Percentiles rank a stretch among this genome's conserved stretches.
phyloP scores from a whole-genome alignment of 2,329 filamentous ascomycete genomes.

The Escovopsis sp. region DNA sequence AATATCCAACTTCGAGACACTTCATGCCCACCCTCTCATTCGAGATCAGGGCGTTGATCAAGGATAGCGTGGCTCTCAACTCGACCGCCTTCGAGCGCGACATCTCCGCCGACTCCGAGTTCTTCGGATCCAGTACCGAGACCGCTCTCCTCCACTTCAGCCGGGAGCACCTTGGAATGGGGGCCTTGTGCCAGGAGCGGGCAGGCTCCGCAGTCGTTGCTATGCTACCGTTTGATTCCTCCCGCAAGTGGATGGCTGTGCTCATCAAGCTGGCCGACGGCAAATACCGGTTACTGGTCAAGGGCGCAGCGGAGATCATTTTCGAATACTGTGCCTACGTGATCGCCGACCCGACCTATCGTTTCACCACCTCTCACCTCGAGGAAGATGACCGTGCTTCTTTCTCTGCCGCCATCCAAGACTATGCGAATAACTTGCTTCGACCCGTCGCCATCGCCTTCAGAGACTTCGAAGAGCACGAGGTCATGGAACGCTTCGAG shows the following conservation, averaged over 20 bases:
- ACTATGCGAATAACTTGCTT: constrained; percentile 53
- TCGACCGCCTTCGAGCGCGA: constrained; percentile 41
- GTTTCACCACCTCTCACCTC: constrained; percentile 14
- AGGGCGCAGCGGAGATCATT: constrained; percentile 43
- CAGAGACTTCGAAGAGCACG: constrained; percentile 56
- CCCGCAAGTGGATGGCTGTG: constrained; percentile 41
- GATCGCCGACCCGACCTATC: constrained; percentile 29
- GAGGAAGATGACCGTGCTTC: constrained; percentile 17
- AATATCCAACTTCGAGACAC: constrained; percentile 14
- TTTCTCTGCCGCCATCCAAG: constrained; percentile 20
- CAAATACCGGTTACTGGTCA: constrained; percentile 36
- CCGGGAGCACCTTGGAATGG: constrained; percentile 34
- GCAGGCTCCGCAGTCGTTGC: constrained; percentile 30
- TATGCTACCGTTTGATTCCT: constrained; percentile 39
- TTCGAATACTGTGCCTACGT: constrained; percentile 28
- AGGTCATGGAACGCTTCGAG: constrained; percentile 35
- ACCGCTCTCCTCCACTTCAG: constrained; percentile 36
- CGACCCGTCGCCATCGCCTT: constrained; percentile 65
- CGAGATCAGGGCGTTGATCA: constrained; percentile 23
- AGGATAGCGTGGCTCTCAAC: constrained; percentile 28
- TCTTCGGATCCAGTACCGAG: constrained; percentile 41
- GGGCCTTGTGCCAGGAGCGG: constrained; percentile 29
- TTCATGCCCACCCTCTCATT: constrained; percentile 17
- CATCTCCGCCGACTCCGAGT: constrained; percentile 19
- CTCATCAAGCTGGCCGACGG: constrained; percentile 31